Conservation (phyloP, 164 flowering plant genomes). For the Vitis labrusca region DNA sequence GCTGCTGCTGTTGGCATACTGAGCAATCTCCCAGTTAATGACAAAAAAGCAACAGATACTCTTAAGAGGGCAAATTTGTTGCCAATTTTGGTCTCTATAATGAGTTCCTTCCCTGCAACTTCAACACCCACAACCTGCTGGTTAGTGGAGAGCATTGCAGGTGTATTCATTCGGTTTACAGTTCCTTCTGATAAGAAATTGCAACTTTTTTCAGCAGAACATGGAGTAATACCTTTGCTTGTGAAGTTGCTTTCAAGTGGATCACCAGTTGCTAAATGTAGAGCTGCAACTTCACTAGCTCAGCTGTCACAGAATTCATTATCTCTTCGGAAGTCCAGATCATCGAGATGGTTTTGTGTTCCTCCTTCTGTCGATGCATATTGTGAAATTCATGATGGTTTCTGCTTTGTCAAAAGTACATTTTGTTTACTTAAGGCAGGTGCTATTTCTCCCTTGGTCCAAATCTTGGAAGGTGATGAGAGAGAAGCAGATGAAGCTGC, state of each 20-base stretch:
- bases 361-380: constrained; percentile 43
- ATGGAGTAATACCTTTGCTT: constrained; percentile 61
- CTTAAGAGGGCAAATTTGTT: constrained; percentile 53
- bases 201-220: constrained; percentile 56
- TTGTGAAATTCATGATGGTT: constrained; percentile 74
- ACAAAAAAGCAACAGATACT: constrained; percentile 58
- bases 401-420: constrained; percentile 57
- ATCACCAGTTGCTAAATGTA: constrained; percentile 46
- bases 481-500: constrained; percentile 79
- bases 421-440: constrained; percentile 80
- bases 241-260: constrained; percentile 63
- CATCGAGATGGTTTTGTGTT: constrained; percentile 62
- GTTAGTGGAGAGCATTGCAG: constrained; percentile 54
- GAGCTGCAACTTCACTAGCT: constrained; percentile 68
- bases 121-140: constrained; percentile 16
- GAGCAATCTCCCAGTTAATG: constrained; percentile 56
- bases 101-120: constrained; percentile 21
- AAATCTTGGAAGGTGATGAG: constrained; percentile 52
- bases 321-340: constrained; percentile 42
- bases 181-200: constrained; percentile 65
- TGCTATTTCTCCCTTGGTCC: constrained; percentile 56
- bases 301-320: constrained; percentile 73
- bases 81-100: constrained; percentile 45
- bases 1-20: constrained; percentile 71
- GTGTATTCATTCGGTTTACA: constrained; percentile 62